Base-by-base conservation (phyloP, 495 filamentous ascomycete species). In the Hypomontagnella submonticulosa region DNA sequence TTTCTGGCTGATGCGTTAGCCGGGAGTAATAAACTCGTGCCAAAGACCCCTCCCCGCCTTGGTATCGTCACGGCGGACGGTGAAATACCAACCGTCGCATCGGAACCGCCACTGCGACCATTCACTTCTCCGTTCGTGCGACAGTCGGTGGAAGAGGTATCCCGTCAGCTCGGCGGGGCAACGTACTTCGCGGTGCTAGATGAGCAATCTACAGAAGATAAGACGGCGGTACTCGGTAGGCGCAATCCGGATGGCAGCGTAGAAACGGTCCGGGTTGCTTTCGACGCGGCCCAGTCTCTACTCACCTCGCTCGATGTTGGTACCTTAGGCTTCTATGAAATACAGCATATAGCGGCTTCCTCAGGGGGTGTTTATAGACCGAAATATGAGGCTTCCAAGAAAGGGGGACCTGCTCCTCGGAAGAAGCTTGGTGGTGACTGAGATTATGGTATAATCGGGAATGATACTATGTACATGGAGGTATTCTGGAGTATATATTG, bases 141-240 rank as follows among this genome's bases (percentile, higher is more conserved):
- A 3, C 27, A 37, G 16, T 44, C 57, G 0, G 15, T 53, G 12
- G 30, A 61, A 36, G 40, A 61, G 12, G 6, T 61, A 18, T 38
- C 49, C 23, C 40, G 19, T 30, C 48, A 46, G 10, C 42, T 61
- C 11, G 20, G 41, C 11, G 15, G n/a, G 9, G 34, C 13, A n/a
- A 16, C 41, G 3, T 48, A 42, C 43, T 66, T 61, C 13, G 56
- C 49, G 4, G 23, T 66, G 3, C 33, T 61, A 16, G 63, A 60
- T 13, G 50, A 42, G 10, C 62, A 32, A 38, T 60, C 62, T 48
- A n/a, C 4, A 1, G 4, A 10, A 4, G 63, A 66, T 23, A 42
- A 42, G n/a, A 52, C 63, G 1, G 62, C 33, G 10, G 3, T 49
- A 10, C 11, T 66, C 7, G 56, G 53, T 3, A 23, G 23, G 2